Conservation (phyloP, 768 basidiomycete species). For the Megacollybia marginata region DNA sequence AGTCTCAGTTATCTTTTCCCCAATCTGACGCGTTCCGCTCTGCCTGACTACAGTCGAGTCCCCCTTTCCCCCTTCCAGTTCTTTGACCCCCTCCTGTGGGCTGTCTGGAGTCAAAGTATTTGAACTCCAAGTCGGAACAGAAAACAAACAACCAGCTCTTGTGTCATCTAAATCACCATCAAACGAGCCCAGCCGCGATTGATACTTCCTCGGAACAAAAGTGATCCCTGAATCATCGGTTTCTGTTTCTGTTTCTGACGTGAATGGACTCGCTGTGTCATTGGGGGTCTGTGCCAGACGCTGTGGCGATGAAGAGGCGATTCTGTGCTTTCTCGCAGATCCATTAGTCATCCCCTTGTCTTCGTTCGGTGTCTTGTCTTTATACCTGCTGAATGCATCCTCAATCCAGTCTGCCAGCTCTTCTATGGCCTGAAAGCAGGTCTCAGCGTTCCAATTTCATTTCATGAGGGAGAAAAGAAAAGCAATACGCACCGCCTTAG, state of each 20-base stretch:
- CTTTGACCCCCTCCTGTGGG: too few relatives aligned
- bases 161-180: not conserved
- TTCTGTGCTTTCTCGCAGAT: too few relatives aligned
- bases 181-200: constrained; percentile 4
- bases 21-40: constrained; percentile 35
- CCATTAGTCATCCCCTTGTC: too few relatives aligned
- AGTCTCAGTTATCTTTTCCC: constrained; percentile 68
- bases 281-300: too few relatives aligned
- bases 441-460: not conserved
- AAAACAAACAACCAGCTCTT: too few relatives aligned
- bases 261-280: too few relatives aligned
- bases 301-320: too few relatives aligned
- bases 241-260: constrained; percentile 58
- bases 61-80: too few relatives aligned
- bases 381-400: constrained; percentile 52
- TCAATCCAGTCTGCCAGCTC: constrained; percentile 91
- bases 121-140: not conserved
- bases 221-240: constrained; percentile 66
- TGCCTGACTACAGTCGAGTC: not conserved
- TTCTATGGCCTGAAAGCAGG: constrained; percentile 45
- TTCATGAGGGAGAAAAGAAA: constrained; percentile 9
- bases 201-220: constrained; percentile 55
- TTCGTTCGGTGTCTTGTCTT: not conserved
- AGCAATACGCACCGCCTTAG: constrained; percentile 37
- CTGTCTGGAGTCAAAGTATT: too few relatives aligned